Evolutionary conservation across 768 basidiomycete genomes (phyloP).

Genomic region (Amanita subjunquillea): DNA sequence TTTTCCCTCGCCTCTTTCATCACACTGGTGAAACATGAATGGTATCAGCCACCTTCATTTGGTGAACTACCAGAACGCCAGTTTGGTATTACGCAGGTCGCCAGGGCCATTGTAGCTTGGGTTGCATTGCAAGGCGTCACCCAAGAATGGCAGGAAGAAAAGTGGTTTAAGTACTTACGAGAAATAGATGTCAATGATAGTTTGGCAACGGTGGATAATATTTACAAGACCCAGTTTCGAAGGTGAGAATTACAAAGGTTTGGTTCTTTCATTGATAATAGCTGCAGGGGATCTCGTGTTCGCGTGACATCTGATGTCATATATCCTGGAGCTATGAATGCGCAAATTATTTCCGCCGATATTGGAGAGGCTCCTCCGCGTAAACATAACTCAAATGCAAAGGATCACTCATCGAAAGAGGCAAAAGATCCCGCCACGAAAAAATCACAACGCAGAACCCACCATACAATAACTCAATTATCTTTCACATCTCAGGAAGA

Average conservation of each 20-base stretch:
- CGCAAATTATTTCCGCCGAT: conserved; percentile 69
- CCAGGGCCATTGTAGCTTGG: conserved; percentile 69
- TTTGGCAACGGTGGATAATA: conserved; percentile 16
- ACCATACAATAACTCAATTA: neutral
- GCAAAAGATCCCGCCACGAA: neutral
- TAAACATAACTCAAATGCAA: conserved; percentile 3
- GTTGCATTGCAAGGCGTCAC: conserved; percentile 75
- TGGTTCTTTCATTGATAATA: neutral
- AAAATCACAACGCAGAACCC: neutral
- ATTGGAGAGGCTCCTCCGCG: conserved; percentile 52
- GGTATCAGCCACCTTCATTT: conserved; percentile 44
- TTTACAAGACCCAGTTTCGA: conserved; percentile 16
- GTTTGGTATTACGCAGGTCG: conserved; percentile 56
- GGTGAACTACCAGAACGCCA: conserved; percentile 46
- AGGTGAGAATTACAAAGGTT: conserved; percentile 17
- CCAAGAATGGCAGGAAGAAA: conserved; percentile 67
- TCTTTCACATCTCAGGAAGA: neutral
- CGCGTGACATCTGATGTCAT: conserved; percentile 67
- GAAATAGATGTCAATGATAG: conserved; percentile 56
- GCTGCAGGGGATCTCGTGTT: conserved; percentile 40
- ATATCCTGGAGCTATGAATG: conserved; percentile 51
- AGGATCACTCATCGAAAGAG: neutral
- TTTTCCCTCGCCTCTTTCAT: conserved; percentile 79
- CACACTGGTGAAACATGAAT: conserved; percentile 69
- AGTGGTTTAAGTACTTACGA: conserved; percentile 53